Conservation (phyloP, 768 basidiomycete genomes). For the Rhodotorula sphaerocarpa region DNA sequence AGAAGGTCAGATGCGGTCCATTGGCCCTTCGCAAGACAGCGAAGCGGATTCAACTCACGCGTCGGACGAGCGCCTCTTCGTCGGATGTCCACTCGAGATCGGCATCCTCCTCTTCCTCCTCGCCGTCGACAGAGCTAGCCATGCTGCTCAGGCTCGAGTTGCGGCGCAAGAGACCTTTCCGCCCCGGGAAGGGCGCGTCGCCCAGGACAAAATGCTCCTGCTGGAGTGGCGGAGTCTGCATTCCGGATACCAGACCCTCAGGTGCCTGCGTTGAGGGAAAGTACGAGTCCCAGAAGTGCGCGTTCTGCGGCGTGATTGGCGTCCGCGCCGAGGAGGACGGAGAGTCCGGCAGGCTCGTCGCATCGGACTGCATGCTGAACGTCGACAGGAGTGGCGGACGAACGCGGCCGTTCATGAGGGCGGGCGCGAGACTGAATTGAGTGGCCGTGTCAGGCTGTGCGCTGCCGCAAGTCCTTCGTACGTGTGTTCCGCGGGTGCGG, state of each 20-base stretch:
- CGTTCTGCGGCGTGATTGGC: slow-evolving; percentile 21
- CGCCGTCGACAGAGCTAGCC: slow-evolving; percentile 14
- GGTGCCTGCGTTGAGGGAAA: neutral
- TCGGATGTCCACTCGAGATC: slow-evolving; percentile 23
- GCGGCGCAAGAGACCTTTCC: slow-evolving; percentile 12
- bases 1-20: too few species aligned
- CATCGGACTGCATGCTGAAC: neutral
- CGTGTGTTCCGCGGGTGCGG: too few species aligned
- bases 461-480: too few species aligned
- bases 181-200: slow-evolving; percentile 5
- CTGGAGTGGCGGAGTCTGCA: slow-evolving; percentile 10
- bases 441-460: too few species aligned
- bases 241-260: neutral
- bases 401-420: too few species aligned
- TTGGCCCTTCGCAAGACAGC: too few species aligned
- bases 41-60: slow-evolving; percentile 18
- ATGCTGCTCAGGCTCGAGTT: slow-evolving; percentile 28
- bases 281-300: slow-evolving; percentile 14
- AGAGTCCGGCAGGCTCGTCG: neutral
- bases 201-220: neutral
- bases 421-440: too few species aligned
- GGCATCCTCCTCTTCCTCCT: slow-evolving; percentile 24
- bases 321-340: slow-evolving; percentile 1
- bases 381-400: too few species aligned
- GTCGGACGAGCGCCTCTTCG: slow-evolving; percentile 19